phyloP scores from a whole-genome alignment of 2,329 filamentous ascomycete species.

The Epichloe hybrida region DNA sequence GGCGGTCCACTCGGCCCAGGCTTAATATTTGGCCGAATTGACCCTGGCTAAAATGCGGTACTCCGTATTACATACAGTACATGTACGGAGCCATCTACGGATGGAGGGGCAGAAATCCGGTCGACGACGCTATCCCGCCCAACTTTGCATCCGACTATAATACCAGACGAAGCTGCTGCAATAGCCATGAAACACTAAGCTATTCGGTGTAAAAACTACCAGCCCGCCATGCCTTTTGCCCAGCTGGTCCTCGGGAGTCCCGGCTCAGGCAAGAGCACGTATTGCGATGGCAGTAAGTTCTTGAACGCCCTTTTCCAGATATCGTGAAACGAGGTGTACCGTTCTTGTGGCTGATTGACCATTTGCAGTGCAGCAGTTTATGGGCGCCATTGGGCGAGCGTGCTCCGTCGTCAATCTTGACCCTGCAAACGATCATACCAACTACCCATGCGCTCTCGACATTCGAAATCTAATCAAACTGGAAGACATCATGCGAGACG shows the following conservation, averaged over 20 bases:
- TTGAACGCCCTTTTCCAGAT: not conserved
- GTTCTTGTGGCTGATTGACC: not conserved
- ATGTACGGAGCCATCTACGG: too few relatives aligned
- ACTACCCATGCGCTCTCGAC: conserved; percentile 79
- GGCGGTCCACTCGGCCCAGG: not conserved
- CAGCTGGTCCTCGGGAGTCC: conserved; percentile 90
- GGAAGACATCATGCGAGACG: conserved; percentile 89
- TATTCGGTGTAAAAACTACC: not conserved
- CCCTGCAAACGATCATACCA: conserved; percentile 87
- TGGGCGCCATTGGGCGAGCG: conserved; percentile 86
- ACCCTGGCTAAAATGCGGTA: not conserved
- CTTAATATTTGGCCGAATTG: not conserved
- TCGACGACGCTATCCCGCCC: not conserved
- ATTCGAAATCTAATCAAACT: conserved; percentile 80
- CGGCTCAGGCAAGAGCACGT: conserved; percentile 91
- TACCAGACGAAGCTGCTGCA: not conserved
- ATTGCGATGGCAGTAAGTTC: conserved; percentile 85
- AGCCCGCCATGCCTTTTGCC: conserved; percentile 41
- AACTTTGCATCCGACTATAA: not conserved
- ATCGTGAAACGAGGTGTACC: not conserved
- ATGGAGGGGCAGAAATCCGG: conserved; percentile 4
- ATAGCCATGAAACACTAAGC: not conserved
- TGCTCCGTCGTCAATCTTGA: conserved; percentile 95
- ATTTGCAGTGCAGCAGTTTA: conserved; percentile 76
- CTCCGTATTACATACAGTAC: too few relatives aligned